These are phyloP conservation scores for Spergularia azorica DNA, from an alignment of 179 eudicot genomes.

Conservation along the genomic window DNA sequence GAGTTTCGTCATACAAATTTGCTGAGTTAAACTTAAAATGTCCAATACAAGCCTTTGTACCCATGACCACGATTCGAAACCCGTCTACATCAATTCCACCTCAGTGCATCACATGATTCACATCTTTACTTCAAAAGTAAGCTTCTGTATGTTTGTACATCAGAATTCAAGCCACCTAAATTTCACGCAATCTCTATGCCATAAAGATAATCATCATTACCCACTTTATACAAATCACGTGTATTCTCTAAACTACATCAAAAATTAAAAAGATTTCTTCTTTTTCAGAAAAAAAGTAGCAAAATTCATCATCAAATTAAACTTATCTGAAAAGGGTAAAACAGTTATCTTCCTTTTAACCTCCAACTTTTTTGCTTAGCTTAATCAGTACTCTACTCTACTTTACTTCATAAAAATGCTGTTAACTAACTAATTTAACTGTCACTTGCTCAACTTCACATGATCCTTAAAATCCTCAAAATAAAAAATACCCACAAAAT, in stretches of 20 bases:
- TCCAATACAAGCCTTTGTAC: too few species aligned
- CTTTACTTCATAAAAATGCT: background rate
- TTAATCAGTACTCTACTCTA: constrained; percentile 1
- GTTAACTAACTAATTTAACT: constrained; percentile 8
- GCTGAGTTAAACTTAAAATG: too few species aligned
- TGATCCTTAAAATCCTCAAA: background rate
- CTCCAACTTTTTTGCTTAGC: background rate
- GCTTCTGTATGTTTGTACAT: too few species aligned
- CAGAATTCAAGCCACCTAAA: constrained; percentile 15
- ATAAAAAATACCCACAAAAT: background rate
- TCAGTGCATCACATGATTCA: too few species aligned
- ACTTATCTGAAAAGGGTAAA: background rate
- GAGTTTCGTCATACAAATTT: too few species aligned
- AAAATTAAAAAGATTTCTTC: too few species aligned
- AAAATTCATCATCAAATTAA: too few species aligned
- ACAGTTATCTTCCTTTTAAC: background rate
- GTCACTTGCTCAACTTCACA: background rate
- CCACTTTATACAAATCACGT: constrained; percentile 10
- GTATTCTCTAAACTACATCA: background rate
- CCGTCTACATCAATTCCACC: too few species aligned
- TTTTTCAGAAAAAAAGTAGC: too few species aligned
- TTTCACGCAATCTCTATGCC: background rate
- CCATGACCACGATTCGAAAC: too few species aligned
- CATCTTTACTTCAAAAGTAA: background rate
- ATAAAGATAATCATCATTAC: background rate